phyloP scores from a whole-genome alignment of 371 early-diverging fungal genomes.

The Syncephalastrum contaminatum region DNA sequence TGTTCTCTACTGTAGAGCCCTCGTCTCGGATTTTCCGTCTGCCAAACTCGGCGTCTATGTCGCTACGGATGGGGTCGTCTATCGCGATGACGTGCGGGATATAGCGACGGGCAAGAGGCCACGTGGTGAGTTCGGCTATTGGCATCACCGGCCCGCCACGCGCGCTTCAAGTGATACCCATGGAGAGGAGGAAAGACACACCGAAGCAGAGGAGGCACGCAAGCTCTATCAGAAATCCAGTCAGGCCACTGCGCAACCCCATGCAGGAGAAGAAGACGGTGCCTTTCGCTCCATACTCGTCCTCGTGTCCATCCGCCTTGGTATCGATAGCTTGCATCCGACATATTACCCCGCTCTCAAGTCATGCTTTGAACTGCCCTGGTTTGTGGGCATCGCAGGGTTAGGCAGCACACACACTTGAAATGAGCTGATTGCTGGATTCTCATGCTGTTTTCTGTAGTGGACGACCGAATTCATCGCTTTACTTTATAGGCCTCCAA shows the following conservation, averaged over 20 bases:
- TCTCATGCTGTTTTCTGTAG: conserved; percentile 25
- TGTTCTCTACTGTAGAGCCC: conserved; percentile 51
- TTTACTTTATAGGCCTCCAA: conserved; percentile 90
- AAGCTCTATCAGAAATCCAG: conserved; percentile 26
- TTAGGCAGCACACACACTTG: conserved; percentile 27
- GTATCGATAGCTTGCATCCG: conserved; percentile 83
- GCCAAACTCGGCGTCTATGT: conserved; percentile 68
- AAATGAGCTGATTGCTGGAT: background rate
- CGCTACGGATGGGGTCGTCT: conserved; percentile 74
- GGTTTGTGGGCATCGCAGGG: conserved; percentile 91
- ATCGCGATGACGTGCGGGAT: conserved; percentile 57
- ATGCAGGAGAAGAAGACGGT: conserved; percentile 16
- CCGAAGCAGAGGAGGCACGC: conserved; percentile 28
- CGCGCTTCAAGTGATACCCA: conserved; percentile 1
- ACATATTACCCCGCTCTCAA: conserved; percentile 78
- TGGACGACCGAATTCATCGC: conserved; percentile 91
- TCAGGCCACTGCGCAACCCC: conserved; percentile 4
- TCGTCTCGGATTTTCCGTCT: conserved; percentile 64
- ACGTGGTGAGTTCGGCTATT: conserved; percentile 34
- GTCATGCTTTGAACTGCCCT: conserved; percentile 73
- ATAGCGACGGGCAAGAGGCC: conserved; percentile 38
- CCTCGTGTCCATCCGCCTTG: conserved; percentile 85
- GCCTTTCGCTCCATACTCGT: conserved; percentile 71
- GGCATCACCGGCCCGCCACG: conserved; percentile 12
- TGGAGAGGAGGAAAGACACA: conserved; percentile 10